A percentile compares a stretch with the other conserved stretches of the same genome.
Evolutionary conservation across 148 eudicot genomes (phyloP).

Genomic region (Agrostemma githago): DNA sequence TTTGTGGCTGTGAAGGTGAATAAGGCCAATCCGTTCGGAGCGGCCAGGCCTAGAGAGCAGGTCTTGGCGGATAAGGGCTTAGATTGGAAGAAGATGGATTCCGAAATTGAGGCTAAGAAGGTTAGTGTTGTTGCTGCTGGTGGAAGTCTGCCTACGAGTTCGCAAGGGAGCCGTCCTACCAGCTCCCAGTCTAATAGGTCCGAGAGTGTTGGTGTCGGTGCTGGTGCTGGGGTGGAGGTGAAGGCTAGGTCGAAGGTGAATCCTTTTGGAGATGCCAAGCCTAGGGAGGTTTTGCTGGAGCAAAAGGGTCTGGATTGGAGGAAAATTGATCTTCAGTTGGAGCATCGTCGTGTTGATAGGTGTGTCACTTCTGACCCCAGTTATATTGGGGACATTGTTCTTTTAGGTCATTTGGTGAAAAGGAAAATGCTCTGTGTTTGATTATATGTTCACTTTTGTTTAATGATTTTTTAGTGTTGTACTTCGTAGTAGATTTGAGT

Average conservation of each 20-base stretch:
- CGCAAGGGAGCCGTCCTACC: slow-evolving; percentile 69
- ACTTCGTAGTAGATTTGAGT: neutral
- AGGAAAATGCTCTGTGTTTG: slow-evolving; percentile 2
- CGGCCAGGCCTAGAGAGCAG: slow-evolving; percentile 90
- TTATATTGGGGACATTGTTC: neutral
- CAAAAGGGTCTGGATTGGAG: slow-evolving; percentile 93
- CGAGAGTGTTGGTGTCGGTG: slow-evolving; percentile 32
- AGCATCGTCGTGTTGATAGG: slow-evolving; percentile 71
- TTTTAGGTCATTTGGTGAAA: neutral
- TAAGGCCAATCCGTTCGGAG: slow-evolving; percentile 81
- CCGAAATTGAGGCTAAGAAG: slow-evolving; percentile 72
- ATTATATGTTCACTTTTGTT: neutral
- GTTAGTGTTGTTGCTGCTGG: slow-evolving; percentile 9
- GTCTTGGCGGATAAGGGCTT: slow-evolving; percentile 77
- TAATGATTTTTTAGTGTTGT: neutral
- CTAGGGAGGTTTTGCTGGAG: slow-evolving; percentile 84
- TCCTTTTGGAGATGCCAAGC: slow-evolving; percentile 98
- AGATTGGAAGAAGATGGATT: slow-evolving; percentile 83
- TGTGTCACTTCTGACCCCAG: slow-evolving; percentile 18
- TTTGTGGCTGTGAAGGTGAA: slow-evolving; percentile 26
- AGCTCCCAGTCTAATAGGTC: slow-evolving; percentile 33
- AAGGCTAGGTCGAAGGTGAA: slow-evolving; percentile 72
- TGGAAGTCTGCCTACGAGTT: slow-evolving; percentile 65
- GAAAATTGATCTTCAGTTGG: slow-evolving; percentile 89
- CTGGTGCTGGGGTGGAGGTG: slow-evolving; percentile 25